A percentile compares a stretch with the other conserved stretches of the same genome.
phyloP scores from a whole-genome alignment of 805 yeast genomes.

The Lipomyces yamadae region DNA sequence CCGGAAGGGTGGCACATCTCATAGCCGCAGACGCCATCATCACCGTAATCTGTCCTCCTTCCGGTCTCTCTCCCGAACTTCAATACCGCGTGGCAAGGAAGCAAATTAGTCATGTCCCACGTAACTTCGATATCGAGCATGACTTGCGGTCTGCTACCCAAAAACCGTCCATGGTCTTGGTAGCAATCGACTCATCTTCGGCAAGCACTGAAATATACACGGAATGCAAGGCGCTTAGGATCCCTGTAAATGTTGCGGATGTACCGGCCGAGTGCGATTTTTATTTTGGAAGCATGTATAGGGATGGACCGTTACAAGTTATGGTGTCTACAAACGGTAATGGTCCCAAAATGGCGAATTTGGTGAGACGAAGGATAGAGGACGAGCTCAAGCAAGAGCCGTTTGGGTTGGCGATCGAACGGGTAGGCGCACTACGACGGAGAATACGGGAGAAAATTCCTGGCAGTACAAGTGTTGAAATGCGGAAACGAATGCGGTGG shows the following conservation, averaged over 20 bases:
- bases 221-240: conserved; percentile 51
- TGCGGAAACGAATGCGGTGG: conserved; percentile 36
- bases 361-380: conserved; percentile 61
- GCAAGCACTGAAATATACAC: conserved; percentile 63
- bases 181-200: conserved; percentile 74
- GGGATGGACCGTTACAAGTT: conserved; percentile 73
- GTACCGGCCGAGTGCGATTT: conserved; percentile 84
- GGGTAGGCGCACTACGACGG: conserved; percentile 28
- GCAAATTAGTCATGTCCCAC: conserved; percentile 49
- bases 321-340: conserved; percentile 85
- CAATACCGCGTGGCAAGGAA: conserved; percentile 43
- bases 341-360: conserved; percentile 73
- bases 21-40: conserved; percentile 71
- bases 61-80: conserved; percentile 47
- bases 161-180: conserved; percentile 63
- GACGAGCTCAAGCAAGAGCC: conserved; percentile 35
- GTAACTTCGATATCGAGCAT: conserved; percentile 27
- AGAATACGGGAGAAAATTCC: conserved; percentile 28
- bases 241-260: conserved; percentile 78
- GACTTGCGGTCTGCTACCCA: conserved; percentile 32
- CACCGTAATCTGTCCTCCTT: conserved; percentile 61
- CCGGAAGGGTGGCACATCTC: conserved; percentile 68
- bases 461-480: conserved; percentile 17
- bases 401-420: conserved; percentile 34
- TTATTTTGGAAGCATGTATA: conserved; percentile 78